phyloP scores from a whole-genome alignment of 176 grass and related monocot genomes.

The Tillandsia fasciculata region DNA sequence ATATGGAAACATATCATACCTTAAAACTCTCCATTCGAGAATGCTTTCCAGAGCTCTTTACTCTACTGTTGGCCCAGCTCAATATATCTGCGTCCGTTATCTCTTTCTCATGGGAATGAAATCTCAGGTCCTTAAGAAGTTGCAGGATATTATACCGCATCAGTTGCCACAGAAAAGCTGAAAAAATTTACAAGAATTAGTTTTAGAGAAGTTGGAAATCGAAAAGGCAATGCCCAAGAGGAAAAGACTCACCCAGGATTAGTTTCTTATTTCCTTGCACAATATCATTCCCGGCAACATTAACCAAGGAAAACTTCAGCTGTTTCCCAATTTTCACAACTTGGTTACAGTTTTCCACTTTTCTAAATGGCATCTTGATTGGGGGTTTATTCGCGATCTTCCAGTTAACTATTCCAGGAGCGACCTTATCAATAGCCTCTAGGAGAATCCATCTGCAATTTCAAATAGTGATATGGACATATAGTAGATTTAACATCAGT shows the following conservation, averaged over 20 bases:
- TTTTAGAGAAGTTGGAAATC: too few relatives aligned
- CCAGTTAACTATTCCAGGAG: constrained; percentile 79
- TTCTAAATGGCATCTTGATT: constrained; percentile 91
- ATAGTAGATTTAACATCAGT: neutral
- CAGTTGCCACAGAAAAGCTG: constrained; percentile 83
- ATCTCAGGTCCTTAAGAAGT: constrained; percentile 58
- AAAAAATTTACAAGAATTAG: neutral
- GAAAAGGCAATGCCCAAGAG: neutral
- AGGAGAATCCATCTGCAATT: constrained; percentile 74
- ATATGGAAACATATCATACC: constrained; percentile 22
- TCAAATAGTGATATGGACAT: constrained; percentile 14
- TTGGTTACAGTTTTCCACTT: constrained; percentile 98
- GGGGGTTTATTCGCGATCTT: constrained; percentile 78
- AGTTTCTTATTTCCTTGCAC: constrained; percentile 97
- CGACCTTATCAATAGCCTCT: constrained; percentile 81
- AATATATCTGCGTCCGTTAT: constrained; percentile 59
- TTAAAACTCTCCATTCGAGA: constrained; percentile 57
- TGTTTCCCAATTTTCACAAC: constrained; percentile 92
- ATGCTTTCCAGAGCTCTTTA: constrained; percentile 51
- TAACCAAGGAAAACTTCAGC: constrained; percentile 94
- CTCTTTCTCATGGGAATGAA: constrained; percentile 54
- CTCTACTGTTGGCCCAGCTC: constrained; percentile 59
- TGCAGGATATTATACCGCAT: constrained; percentile 78
- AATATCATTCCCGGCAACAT: constrained; percentile 94
- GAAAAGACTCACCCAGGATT: constrained; percentile 63